These are phyloP conservation scores for Auricularia sp. DNA, from an alignment of 768 basidiomycete genomes.

Conservation along the genomic window DNA sequence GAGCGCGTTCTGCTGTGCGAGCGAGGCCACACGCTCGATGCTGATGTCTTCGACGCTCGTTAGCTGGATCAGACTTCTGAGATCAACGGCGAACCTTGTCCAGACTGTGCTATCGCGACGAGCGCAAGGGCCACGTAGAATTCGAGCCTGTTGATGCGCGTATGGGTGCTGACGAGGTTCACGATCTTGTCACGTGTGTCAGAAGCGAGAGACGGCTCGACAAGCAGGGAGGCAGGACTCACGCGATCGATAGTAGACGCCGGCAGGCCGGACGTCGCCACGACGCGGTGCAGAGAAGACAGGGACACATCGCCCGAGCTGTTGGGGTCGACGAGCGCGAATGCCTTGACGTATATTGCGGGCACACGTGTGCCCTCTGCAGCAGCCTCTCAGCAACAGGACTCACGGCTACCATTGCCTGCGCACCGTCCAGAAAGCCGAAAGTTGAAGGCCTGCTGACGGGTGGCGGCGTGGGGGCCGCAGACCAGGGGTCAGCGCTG, in stretches of 20 bases:
- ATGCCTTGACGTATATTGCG: conserved; percentile 62
- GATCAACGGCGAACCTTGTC: conserved; percentile 44
- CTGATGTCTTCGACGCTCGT: conserved; percentile 47
- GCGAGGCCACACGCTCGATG: conserved; percentile 69
- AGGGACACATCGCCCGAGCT: conserved; percentile 73
- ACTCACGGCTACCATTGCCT: neutral
- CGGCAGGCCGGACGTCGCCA: conserved; percentile 68
- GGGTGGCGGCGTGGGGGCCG: conserved; percentile 20
- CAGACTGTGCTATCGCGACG: conserved; percentile 75
- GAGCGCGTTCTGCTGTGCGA: conserved; percentile 68
- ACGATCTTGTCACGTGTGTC: conserved; percentile 52
- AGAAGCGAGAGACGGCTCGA: neutral
- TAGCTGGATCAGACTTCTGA: neutral
- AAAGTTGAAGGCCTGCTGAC: neutral
- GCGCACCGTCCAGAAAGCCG: neutral
- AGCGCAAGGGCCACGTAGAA: conserved; percentile 88
- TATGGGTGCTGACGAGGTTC: conserved; percentile 71
- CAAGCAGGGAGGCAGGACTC: conserved; percentile 11
- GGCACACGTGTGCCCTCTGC: conserved; percentile 76
- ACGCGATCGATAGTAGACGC: conserved; percentile 80
- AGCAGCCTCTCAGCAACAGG: conserved; percentile 1
- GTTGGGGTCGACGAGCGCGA: conserved; percentile 59
- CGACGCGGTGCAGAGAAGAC: conserved; percentile 68
- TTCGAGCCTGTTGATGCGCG: conserved; percentile 77
- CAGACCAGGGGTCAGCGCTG: conserved; percentile 21